phyloP scores from a whole-genome alignment of 345 rosid genomes.

The Leavenworthia alabamica region DNA sequence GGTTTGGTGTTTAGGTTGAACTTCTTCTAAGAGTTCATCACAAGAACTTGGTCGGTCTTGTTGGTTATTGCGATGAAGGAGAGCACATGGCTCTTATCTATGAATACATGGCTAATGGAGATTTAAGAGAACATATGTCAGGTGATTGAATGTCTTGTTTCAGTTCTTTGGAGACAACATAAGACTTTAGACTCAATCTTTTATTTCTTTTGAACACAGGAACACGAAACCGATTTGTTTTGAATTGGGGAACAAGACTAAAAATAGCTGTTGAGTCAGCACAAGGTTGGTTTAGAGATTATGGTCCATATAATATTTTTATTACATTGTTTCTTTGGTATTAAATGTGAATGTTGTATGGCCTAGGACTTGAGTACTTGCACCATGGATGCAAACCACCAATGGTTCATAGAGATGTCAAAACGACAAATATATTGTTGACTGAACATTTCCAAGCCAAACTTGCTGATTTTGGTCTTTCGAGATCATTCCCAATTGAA shows the following conservation, averaged over 20 bases:
- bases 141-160: constrained; percentile 21
- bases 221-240: neutral
- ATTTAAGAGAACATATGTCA: constrained; percentile 33
- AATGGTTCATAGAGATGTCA: constrained; percentile 32
- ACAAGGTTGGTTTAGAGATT: constrained; percentile 33
- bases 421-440: constrained; percentile 38
- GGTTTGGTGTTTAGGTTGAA: constrained; percentile 32
- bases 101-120: constrained; percentile 50
- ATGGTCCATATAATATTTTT: neutral
- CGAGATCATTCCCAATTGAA: constrained; percentile 26
- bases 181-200: neutral
- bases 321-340: neutral
- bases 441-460: constrained; percentile 46
- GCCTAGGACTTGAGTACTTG: constrained; percentile 25
- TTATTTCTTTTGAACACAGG: constrained; percentile 9
- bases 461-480: constrained; percentile 33
- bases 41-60: constrained; percentile 33
- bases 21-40: constrained; percentile 59
- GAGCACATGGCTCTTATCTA: constrained; percentile 38
- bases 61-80: constrained; percentile 45
- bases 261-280: constrained; percentile 40
- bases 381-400: constrained; percentile 33
- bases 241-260: constrained; percentile 45
- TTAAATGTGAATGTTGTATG: neutral
- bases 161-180: neutral